Evolutionary conservation across 140 eudicot species (phyloP).

Genomic region (Bidens hawaiensis): DNA sequence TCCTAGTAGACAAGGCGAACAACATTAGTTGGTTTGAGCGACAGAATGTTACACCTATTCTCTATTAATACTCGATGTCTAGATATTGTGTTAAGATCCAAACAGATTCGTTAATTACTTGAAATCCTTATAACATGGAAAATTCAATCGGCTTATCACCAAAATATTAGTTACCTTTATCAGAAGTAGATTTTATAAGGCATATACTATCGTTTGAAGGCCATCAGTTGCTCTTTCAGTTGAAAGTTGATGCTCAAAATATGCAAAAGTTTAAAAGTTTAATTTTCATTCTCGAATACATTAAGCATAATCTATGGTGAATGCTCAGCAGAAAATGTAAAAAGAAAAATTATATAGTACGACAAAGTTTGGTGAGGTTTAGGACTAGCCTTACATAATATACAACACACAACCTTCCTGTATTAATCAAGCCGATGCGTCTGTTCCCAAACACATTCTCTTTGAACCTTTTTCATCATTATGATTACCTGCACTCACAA

Average conservation of each 20-base stretch:
- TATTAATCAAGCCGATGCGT: constrained; percentile 40
- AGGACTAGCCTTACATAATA: constrained; percentile 30
- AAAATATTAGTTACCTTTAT: no score
- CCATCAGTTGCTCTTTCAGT: no score
- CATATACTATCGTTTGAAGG: no score
- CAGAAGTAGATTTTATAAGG: no score
- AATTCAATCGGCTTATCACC: no score
- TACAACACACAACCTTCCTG: constrained; percentile 15
- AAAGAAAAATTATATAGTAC: not conserved
- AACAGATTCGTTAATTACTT: no score
- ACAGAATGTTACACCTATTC: no score
- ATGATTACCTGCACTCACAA: constrained; percentile 19
- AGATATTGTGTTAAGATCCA: no score
- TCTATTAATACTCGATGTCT: no score
- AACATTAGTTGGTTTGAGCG: no score
- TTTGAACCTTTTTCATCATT: constrained; percentile 67
- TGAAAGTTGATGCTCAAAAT: not conserved
- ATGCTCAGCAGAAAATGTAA: constrained; percentile 4
- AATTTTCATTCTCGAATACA: constrained; percentile 26
- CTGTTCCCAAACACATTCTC: constrained; percentile 72
- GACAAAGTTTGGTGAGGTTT: constrained; percentile 5
- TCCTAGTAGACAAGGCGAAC: no score
- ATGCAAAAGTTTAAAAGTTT: not conserved
- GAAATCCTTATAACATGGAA: no score
- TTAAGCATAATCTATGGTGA: constrained; percentile 17